A percentile compares a stretch with the other conserved stretches of the same genome.
These are phyloP conservation scores for Syncephalastrum racemosum DNA, from an alignment of 371 early-diverging fungal genomes.

Conservation along the genomic window DNA sequence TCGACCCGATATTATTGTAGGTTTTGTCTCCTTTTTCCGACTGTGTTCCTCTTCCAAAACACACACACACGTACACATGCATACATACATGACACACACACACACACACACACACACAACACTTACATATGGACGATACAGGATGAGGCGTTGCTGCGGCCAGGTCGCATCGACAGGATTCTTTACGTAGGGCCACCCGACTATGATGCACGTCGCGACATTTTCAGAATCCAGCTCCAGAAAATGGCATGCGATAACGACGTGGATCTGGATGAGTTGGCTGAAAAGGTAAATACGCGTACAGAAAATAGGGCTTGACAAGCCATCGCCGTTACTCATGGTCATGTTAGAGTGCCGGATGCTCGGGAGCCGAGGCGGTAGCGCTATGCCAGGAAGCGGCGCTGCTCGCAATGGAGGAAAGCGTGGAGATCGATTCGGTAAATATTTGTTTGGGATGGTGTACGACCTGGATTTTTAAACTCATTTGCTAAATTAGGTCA, in stretches of 20 bases:
- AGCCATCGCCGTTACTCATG: slow-evolving; percentile 2
- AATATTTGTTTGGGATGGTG: slow-evolving; percentile 4
- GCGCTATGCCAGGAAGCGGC: slow-evolving; percentile 95
- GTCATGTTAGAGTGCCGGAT: slow-evolving; percentile 73
- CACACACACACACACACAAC: background rate
- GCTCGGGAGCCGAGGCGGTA: slow-evolving; percentile 95
- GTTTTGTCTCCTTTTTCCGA: slow-evolving; percentile 1
- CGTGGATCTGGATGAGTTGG: slow-evolving; percentile 64
- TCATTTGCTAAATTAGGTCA: slow-evolving; percentile 43
- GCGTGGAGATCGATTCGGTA: slow-evolving; percentile 61
- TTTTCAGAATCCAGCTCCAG: slow-evolving; percentile 73
- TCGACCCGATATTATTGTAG: slow-evolving; percentile 95
- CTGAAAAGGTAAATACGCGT: slow-evolving; percentile 46
- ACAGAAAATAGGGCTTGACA: background rate
- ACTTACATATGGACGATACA: slow-evolving; percentile 16
- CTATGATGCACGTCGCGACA: slow-evolving; percentile 71
- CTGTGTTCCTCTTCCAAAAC: background rate
- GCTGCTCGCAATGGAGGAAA: slow-evolving; percentile 87
- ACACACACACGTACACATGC: too few relatives aligned
- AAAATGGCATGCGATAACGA: slow-evolving; percentile 66
- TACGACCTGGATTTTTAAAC: background rate
- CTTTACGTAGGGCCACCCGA: slow-evolving; percentile 95
- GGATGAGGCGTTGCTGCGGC: slow-evolving; percentile 93
- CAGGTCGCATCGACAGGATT: slow-evolving; percentile 96
- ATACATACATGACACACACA: background rate